Evolutionary conservation across 2,329 filamentous ascomycete genomes (phyloP).

Genomic region (Aotearoamyces nothofagi): DNA sequence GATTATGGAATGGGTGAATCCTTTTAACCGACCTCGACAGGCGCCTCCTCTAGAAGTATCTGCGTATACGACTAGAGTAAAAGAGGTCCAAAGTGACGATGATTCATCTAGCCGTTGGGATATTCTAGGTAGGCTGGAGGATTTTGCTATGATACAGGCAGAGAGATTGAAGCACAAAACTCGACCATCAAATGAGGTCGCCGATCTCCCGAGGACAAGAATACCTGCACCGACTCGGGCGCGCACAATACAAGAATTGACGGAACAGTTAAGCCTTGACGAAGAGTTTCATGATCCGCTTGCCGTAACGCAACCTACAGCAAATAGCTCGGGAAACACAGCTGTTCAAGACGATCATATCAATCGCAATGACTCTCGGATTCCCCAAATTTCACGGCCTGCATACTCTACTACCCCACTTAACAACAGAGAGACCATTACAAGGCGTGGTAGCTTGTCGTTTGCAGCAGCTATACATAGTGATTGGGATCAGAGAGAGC

Average conservation of each 20-base stretch:
- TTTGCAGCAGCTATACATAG: background rate
- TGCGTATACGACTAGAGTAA: constrained; percentile 11
- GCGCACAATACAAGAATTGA: constrained; percentile 38
- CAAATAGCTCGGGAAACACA: no score
- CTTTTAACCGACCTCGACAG: constrained; percentile 13
- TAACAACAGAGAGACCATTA: background rate
- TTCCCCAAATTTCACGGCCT: no score
- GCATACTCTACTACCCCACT: no score
- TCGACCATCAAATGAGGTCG: constrained; percentile 35
- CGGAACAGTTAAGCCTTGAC: constrained; percentile 32
- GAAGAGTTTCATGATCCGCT: no score
- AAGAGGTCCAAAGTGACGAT: constrained; percentile 7
- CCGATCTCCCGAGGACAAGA: constrained; percentile 39
- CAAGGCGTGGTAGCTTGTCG: background rate
- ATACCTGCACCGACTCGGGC: constrained; percentile 46
- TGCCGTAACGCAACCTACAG: no score
- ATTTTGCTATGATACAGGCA: constrained; percentile 44
- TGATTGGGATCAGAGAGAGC: background rate
- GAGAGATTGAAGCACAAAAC: constrained; percentile 42
- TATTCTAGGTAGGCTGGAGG: constrained; percentile 38
- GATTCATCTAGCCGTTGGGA: constrained; percentile 31
- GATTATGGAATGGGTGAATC: no score
- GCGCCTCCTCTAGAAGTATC: constrained; percentile 18
- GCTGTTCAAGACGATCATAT: no score
- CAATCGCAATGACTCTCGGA: no score